A percentile compares a stretch with the other conserved stretches of the same genome.
Evolutionary conservation across 176 grass and related monocot genomes (phyloP).

Genomic region (Aechmea fasciata): DNA sequence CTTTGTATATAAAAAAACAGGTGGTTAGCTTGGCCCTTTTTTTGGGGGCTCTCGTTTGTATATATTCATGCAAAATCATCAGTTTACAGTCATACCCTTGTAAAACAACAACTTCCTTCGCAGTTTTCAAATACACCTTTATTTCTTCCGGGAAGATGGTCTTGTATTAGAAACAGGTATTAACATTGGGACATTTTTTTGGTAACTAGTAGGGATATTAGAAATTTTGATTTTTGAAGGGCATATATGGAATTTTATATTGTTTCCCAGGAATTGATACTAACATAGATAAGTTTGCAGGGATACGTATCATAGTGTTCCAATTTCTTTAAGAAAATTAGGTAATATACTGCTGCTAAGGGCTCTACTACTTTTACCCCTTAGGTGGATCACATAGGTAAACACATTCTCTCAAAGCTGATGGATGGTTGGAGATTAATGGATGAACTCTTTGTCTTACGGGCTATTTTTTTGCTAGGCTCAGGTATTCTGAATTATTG

Average conservation of each 20-base stretch:
- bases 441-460: slow-evolving; percentile 84
- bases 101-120: too few species aligned
- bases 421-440: slow-evolving; percentile 94
- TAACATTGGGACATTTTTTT: too few species aligned
- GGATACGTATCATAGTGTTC: not conserved
- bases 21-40: slow-evolving; percentile 14
- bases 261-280: too few species aligned
- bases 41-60: not conserved
- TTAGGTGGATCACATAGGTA: slow-evolving; percentile 85
- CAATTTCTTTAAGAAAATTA: not conserved
- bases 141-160: too few species aligned
- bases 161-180: too few species aligned
- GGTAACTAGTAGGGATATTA: too few species aligned
- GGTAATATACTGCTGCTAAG: slow-evolving; percentile 3
- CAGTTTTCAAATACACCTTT: too few species aligned
- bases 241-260: too few species aligned
- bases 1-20: slow-evolving; percentile 73
- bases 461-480: slow-evolving; percentile 88
- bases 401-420: slow-evolving; percentile 65
- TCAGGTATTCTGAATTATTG: slow-evolving; percentile 44
- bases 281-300: too few species aligned
- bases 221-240: too few species aligned
- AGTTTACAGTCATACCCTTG: too few species aligned
- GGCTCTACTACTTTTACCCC: slow-evolving; percentile 10
- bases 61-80: too few species aligned